Conservation (phyloP, 805 yeast genomes). For the Scheffersomyces amazonensis region DNA sequence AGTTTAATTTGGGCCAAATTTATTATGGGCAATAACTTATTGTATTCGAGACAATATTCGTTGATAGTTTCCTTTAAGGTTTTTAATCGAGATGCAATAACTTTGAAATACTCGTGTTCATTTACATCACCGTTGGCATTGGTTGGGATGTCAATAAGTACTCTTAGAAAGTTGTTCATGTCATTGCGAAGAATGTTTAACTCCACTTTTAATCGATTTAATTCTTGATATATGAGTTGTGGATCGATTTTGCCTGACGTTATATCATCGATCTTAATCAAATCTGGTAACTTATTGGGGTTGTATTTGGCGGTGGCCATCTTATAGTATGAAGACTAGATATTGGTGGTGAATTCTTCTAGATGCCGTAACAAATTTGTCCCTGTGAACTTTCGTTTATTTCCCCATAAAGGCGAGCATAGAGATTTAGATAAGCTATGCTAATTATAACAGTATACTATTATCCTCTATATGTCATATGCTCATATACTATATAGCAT, state of each 20-base stretch:
- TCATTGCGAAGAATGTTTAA: constrained; percentile 40
- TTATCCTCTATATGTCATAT: too few species aligned
- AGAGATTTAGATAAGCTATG: not conserved
- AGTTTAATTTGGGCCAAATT: constrained; percentile 48
- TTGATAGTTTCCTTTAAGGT: constrained; percentile 38
- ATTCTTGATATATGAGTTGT: constrained; percentile 39
- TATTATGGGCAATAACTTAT: constrained; percentile 47
- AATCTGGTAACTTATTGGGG: constrained; percentile 22
- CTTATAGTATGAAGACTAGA: not conserved
- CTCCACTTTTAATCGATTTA: constrained; percentile 41
- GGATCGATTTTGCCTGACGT: constrained; percentile 41
- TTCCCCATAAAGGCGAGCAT: too few species aligned
- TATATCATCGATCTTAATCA: constrained; percentile 41
- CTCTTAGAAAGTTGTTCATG: constrained; percentile 34
- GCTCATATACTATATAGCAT: too few species aligned
- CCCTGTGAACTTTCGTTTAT: too few species aligned
- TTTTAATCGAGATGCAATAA: constrained; percentile 33
- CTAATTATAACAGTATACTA: not conserved
- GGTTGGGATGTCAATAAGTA: constrained; percentile 31
- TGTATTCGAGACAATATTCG: constrained; percentile 43
- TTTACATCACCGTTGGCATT: constrained; percentile 15
- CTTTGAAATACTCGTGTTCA: constrained; percentile 37
- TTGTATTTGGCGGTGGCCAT: not conserved
- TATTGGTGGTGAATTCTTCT: too few species aligned
- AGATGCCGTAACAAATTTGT: too few species aligned